Percentiles rank a stretch among this genome's conserved stretches.
phyloP scores from a whole-genome alignment of 228 moss, liverwort and hornwort genomes.

The Sphagnum magellanicum region DNA sequence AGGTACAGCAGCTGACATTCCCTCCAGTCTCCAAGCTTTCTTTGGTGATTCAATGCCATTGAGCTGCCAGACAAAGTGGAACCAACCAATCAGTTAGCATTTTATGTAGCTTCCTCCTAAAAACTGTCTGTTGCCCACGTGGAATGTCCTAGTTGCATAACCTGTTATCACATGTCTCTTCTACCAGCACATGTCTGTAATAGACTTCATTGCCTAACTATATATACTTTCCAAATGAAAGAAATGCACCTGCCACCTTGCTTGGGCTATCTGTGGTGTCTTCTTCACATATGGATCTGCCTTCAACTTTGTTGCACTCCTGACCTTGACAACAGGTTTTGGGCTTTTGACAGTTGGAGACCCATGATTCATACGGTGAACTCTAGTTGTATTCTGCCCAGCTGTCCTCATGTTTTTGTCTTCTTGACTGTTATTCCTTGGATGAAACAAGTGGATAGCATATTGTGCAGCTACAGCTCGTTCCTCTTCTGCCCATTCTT shows the following conservation, averaged over 20 bases:
- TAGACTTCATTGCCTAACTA: not conserved
- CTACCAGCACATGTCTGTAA: not conserved
- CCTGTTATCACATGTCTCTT: not conserved
- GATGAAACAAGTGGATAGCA: slow-evolving; percentile 49
- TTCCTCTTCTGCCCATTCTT: slow-evolving; percentile 70
- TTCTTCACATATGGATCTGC: slow-evolving; percentile 24
- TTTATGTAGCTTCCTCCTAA: too few relatives aligned
- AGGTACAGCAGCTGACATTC: slow-evolving; percentile 27
- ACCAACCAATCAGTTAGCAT: not conserved
- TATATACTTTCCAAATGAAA: not conserved
- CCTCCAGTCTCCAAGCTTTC: slow-evolving; percentile 44
- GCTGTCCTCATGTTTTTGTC: slow-evolving; percentile 27
- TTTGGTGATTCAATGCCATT: slow-evolving; percentile 52
- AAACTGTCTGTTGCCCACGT: too few relatives aligned
- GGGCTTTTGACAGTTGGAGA: slow-evolving; percentile 28
- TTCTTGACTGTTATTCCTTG: slow-evolving; percentile 36
- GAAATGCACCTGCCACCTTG: slow-evolving; percentile 20
- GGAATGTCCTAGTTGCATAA: not conserved
- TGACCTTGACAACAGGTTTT: slow-evolving; percentile 23
- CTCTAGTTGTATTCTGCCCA: slow-evolving; percentile 38
- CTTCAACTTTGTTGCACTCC: slow-evolving; percentile 9
- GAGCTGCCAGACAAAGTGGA: slow-evolving; percentile 7
- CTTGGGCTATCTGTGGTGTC: slow-evolving; percentile 26
- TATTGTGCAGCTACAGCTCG: slow-evolving; percentile 70
- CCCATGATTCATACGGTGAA: slow-evolving; percentile 34